A percentile compares a stretch with the other conserved stretches of the same genome.
phyloP scores from a whole-genome alignment of 805 yeast genomes.

The Ogataea populi-albae region DNA sequence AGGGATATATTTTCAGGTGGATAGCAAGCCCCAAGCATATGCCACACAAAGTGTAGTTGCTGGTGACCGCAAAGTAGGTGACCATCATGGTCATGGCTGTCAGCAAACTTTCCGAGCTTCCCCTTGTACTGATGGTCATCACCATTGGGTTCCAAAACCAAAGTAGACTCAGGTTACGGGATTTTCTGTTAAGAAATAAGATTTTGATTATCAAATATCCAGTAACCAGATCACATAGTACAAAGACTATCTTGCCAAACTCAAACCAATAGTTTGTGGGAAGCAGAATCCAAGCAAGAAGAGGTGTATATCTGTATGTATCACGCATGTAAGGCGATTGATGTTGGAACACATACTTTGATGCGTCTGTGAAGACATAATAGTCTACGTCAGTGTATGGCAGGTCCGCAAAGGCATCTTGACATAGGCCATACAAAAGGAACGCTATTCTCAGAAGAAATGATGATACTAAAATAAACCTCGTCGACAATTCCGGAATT shows the following conservation, averaged over 20 bases:
- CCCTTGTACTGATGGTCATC: slow-evolving; percentile 85
- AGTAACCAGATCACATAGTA: slow-evolving; percentile 74
- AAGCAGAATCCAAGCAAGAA: slow-evolving; percentile 75
- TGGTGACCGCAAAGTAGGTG: slow-evolving; percentile 44
- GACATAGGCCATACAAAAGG: slow-evolving; percentile 78
- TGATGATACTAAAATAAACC: slow-evolving; percentile 18
- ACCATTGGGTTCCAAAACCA: slow-evolving; percentile 98
- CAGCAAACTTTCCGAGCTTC: slow-evolving; percentile 86
- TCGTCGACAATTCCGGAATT: slow-evolving; percentile 15
- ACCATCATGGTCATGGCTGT: slow-evolving; percentile 71
- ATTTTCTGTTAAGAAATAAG: slow-evolving; percentile 24
- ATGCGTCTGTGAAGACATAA: slow-evolving; percentile 90
- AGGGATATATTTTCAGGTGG: slow-evolving; percentile 90
- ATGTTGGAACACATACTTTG: slow-evolving; percentile 57
- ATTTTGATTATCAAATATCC: slow-evolving; percentile 58
- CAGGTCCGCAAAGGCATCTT: slow-evolving; percentile 74
- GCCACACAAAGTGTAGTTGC: slow-evolving; percentile 37
- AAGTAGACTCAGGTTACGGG: slow-evolving; percentile 30
- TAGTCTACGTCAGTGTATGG: slow-evolving; percentile 95
- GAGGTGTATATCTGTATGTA: slow-evolving; percentile 91
- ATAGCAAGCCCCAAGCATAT: slow-evolving; percentile 70
- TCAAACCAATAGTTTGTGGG: slow-evolving; percentile 63
- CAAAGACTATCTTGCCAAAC: slow-evolving; percentile 79
- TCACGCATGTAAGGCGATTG: slow-evolving; percentile 77
- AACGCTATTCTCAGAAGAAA: slow-evolving; percentile 53